Conservation (phyloP, 768 basidiomycete species). For the Tylopilus sp. region DNA sequence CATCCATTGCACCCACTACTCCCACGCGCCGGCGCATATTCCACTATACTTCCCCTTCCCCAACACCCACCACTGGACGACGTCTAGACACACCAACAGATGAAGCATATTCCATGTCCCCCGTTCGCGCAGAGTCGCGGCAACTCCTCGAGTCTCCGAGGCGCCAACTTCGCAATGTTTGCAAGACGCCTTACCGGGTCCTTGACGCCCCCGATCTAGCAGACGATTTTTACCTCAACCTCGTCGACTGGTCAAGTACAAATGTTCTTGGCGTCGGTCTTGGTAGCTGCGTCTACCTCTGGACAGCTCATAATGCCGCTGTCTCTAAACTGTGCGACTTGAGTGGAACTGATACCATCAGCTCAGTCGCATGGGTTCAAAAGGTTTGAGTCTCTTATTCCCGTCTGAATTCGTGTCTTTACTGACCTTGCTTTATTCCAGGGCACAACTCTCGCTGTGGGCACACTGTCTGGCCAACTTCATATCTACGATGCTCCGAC, state of each 20-base stretch:
- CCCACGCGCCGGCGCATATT: slow-evolving; percentile 61
- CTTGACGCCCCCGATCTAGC: slow-evolving; percentile 96
- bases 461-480: slow-evolving; percentile 83
- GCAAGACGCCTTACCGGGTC: slow-evolving; percentile 95
- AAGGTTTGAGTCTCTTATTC: slow-evolving; percentile 36
- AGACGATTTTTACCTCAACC: slow-evolving; percentile 97
- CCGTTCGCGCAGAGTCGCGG: slow-evolving; percentile 81
- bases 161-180: slow-evolving; percentile 75
- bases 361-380: slow-evolving; percentile 92
- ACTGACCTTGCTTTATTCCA: slow-evolving; percentile 16
- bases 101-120: slow-evolving; percentile 86
- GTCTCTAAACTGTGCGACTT: slow-evolving; percentile 93
- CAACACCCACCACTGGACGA: slow-evolving; percentile 42
- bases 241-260: slow-evolving; percentile 95
- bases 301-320: slow-evolving; percentile 91
- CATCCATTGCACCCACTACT: slow-evolving; percentile 42
- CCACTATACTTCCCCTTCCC: slow-evolving; percentile 60
- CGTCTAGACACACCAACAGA: slow-evolving; percentile 82
- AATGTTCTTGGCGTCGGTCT: slow-evolving; percentile 95
- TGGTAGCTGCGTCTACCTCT: slow-evolving; percentile 90
- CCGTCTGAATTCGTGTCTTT: background rate
- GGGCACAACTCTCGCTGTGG: slow-evolving; percentile 89
- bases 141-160: slow-evolving; percentile 81
- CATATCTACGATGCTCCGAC: slow-evolving; percentile 92
- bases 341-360: slow-evolving; percentile 63